Evolutionary conservation across 1,284 basidiomycete species (phyloP), one percentile per base, ranked within the genome.

Genomic region (Fomitopsis pinicola): DNA sequence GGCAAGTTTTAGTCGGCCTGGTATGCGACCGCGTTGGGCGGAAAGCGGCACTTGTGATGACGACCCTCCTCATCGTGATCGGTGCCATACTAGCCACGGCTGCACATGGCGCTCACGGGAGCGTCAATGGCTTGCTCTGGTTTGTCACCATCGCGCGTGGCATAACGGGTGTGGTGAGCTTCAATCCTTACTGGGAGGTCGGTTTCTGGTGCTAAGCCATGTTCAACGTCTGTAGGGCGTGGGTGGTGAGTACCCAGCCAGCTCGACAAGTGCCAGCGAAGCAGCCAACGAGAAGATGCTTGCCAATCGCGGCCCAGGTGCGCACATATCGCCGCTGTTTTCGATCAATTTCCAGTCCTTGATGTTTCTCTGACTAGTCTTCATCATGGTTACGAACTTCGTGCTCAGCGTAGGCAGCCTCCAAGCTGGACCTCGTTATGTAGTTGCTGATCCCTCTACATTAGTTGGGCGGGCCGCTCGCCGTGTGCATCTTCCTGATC

Each of bases 221-320:
- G 53, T 38, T 54, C 36, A 50, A 35, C 30, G 36, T 7, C 3
- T 14, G 26, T 42, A 86, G 83, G 86, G 88, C 61, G 88, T 88
- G 6, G 88, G 89, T 28, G 89, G 90, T 14, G 89, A 92, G 76
- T 93, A 92, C 71, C 89, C 90, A 0, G 87, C 88, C 2, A 88
- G 85, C 12, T 85, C 83, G 1, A 85, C 87, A 0, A 81, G 80
- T 36, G 88, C 88, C 1, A 84, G 81, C 46, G 89, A 92, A 70
- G 84, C 88, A 38, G 87, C 88, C 10, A 92, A 92, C 67, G 89
- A 92, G 73, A 83, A 82, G 63, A 84, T 83, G 72, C 63, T 82
- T 40, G 79, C 82, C 64, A 75, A 80, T 56, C 82, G 91, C 19
- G 89, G 89, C 0, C 87, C 88, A 68, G 76, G 85, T 85, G 60